Evolutionary conservation across 1,139 yeast genomes (phyloP).

Genomic region (Saccharomyces hybrid): DNA sequence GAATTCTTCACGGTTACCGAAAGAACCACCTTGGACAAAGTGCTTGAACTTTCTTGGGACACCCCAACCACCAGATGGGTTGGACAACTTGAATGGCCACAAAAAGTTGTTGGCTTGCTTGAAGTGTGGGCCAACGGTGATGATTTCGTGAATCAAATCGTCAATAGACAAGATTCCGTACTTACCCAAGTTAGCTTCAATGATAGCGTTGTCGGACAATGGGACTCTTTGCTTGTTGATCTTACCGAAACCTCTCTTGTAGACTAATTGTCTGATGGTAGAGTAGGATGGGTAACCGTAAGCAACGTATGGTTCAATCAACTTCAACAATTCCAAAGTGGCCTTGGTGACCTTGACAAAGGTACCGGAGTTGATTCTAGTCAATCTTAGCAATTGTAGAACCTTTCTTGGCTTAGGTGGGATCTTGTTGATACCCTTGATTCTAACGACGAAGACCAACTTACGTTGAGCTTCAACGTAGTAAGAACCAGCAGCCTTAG

Average conservation of each 20-base stretch:
- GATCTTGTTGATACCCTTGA: constrained; percentile 99
- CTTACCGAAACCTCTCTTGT: constrained; percentile 99
- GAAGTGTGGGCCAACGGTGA: constrained; percentile 99
- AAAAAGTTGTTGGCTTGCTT: constrained; percentile 99
- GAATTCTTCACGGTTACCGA: constrained; percentile 99
- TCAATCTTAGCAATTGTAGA: constrained; percentile 92
- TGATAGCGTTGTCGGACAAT: constrained; percentile 85
- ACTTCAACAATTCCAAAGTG: constrained; percentile 89
- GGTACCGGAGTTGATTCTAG: constrained; percentile 97
- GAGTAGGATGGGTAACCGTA: constrained; percentile 98
- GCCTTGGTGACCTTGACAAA: constrained; percentile 98
- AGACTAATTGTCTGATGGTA: constrained; percentile 90
- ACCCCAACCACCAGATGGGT: constrained; percentile 99
- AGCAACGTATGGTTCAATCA: constrained; percentile 98
- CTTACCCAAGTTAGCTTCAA: constrained; percentile 90
- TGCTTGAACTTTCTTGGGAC: constrained; percentile 98
- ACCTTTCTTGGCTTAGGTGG: constrained; percentile 99
- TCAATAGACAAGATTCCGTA: constrained; percentile 94
- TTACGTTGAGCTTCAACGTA: constrained; percentile 96
- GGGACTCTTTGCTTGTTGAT: constrained; percentile 97
- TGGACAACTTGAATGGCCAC: constrained; percentile 99
- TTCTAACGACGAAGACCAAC: constrained; percentile 95
- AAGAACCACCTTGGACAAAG: constrained; percentile 99
- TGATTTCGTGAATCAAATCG: constrained; percentile 97
- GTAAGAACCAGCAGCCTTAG: constrained; percentile 93